Evolutionary conservation across 345 rosid species (phyloP), one percentile per base, ranked within the genome.

Genomic region (Citrus cavaleriei): DNA sequence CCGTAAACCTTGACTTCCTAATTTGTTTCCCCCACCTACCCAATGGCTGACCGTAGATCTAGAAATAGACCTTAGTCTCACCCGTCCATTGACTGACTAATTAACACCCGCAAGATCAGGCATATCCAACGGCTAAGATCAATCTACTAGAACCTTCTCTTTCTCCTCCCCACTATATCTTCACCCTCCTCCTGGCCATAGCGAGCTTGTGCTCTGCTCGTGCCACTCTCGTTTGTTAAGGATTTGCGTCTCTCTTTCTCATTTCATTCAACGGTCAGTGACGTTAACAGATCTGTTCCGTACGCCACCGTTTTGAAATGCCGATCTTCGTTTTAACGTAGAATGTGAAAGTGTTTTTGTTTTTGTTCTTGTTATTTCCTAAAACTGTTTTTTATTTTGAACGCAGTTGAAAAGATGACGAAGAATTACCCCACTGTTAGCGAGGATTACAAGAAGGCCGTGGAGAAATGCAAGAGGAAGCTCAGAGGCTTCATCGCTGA

Each of bases 401-500:
- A 76, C 63, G 14, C 78, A 28, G 70, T 42, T 60, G 79, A 79
- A 35, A 86, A 82, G 73, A 96, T 93, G 98, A 81, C 88, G 81
- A 96, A 96, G 95, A 68, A 69, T 77, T 94, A 96, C 80, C 99
- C 99, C 3, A 76, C 89, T 21, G 98, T 93, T 65, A 91, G 94
- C 79, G 93, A 84, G 60, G 98, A 92, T 22, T 96, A 96, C 90
- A 49, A 70, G 73, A 92, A 91, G 90, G 93, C 91, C 19, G 70
- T 96, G 10, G 95, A 91, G 77, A 96, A 94, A 83, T 87, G 89
- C 58, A 96, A 80, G 93, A 91, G 77, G 86, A 96, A 91, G 90
- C 95, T 96, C 54, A 89, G 97, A 72, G 98, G 93, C 21, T 49
- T 93, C 78, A 94, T 96, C 79, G 93, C 98, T 32, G 97, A 93